These are phyloP conservation scores for Cladorrhinum sp. DNA, from an alignment of 2,329 filamentous ascomycete species.

Conservation along the genomic window DNA sequence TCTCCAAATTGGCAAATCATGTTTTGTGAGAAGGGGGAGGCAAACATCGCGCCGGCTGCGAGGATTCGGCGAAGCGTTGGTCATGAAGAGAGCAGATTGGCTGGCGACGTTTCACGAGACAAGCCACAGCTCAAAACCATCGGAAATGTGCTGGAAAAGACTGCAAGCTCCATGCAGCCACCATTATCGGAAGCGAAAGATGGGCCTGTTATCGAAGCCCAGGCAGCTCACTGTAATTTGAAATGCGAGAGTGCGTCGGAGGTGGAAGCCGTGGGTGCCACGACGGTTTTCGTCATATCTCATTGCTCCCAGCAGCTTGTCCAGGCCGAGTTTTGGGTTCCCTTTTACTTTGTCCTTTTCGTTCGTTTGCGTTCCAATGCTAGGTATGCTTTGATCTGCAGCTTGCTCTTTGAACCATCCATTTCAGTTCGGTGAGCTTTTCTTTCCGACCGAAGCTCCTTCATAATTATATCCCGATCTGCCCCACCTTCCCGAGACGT, in stretches of 20 bases:
- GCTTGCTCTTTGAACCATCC: background rate
- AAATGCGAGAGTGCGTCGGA: background rate
- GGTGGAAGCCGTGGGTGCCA: background rate
- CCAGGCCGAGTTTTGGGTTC: background rate
- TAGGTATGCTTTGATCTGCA: no score
- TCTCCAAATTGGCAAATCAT: background rate
- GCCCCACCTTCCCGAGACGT: background rate
- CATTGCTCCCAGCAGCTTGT: background rate
- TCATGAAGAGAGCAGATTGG: background rate
- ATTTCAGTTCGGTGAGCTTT: no score
- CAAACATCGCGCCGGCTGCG: background rate
- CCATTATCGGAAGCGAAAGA: background rate
- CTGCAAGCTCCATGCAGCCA: background rate
- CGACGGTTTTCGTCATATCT: background rate
- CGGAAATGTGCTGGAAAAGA: background rate
- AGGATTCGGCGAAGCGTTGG: background rate
- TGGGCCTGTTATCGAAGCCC: no score
- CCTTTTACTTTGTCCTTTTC: background rate
- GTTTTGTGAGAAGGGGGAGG: background rate
- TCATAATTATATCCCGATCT: no score
- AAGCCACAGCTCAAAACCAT: constrained; percentile 2
- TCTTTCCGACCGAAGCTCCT: no score
- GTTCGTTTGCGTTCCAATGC: no score
- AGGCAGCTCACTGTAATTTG: background rate
- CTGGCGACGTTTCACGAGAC: background rate